phyloP scores from a whole-genome alignment of 768 basidiomycete genomes.

The Amanita jacksonii region DNA sequence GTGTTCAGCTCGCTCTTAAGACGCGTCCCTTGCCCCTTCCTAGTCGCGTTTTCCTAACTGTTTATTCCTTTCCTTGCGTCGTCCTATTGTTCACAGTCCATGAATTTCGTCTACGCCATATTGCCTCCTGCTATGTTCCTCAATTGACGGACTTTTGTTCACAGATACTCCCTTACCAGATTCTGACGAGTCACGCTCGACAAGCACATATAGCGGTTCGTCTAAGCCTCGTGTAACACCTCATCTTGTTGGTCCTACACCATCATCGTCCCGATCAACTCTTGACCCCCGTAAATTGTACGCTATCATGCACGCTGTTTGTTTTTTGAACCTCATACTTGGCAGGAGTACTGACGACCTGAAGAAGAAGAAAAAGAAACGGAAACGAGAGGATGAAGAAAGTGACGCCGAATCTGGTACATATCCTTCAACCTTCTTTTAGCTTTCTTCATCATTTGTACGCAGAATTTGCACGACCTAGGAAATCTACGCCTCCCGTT shows the following conservation, averaged over 20 bases:
- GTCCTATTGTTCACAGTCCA: neutral
- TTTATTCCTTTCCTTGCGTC: neutral
- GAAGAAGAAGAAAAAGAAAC: conserved; percentile 81
- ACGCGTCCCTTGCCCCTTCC: conserved; percentile 1
- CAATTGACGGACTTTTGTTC: neutral
- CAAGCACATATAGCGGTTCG: conserved; percentile 22
- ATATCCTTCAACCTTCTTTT: neutral
- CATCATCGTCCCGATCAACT: conserved; percentile 42
- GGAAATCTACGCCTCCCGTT: conserved; percentile 50
- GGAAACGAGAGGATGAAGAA: conserved; percentile 67
- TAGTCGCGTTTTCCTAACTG: neutral
- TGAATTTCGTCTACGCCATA: neutral
- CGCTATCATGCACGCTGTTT: conserved; percentile 17
- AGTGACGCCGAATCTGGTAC: conserved; percentile 59
- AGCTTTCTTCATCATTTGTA: conserved; percentile 3
- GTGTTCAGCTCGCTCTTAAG: conserved; percentile 22
- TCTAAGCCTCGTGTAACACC: conserved; percentile 41
- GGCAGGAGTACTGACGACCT: conserved; percentile 34
- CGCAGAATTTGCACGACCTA: conserved; percentile 41
- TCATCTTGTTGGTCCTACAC: conserved; percentile 32
- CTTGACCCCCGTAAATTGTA: conserved; percentile 57
- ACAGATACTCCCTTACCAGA: conserved; percentile 35
- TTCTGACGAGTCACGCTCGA: conserved; percentile 38
- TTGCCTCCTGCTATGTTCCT: neutral
- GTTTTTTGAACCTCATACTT: conserved; percentile 7